phyloP scores from a whole-genome alignment of 345 rosid genomes.

The Reutealis trisperma region DNA sequence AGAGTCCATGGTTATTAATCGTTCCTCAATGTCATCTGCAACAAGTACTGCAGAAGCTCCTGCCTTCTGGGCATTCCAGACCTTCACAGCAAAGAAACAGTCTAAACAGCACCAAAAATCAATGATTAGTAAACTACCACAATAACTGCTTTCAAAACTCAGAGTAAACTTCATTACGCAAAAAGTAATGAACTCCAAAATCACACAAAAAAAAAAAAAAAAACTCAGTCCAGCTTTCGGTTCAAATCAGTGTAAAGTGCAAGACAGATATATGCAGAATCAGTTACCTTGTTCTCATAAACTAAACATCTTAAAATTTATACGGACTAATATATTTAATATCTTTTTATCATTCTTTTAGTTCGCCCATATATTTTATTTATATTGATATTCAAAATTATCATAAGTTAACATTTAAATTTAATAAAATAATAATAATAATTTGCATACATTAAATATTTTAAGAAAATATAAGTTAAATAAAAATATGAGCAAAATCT shows the following conservation, averaged over 20 bases:
- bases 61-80: conserved; percentile 94
- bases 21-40: conserved; percentile 77
- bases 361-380: too few relatives aligned
- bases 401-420: too few relatives aligned
- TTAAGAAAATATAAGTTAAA: too few relatives aligned
- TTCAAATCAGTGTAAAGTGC: not conserved
- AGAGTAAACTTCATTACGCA: not conserved
- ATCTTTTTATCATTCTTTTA: too few relatives aligned
- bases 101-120: conserved; percentile 47
- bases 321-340: too few relatives aligned
- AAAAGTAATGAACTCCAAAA: not conserved
- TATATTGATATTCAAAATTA: too few relatives aligned
- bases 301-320: too few relatives aligned
- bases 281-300: not conserved
- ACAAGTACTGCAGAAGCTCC: conserved; percentile 98
- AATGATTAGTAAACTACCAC: not conserved
- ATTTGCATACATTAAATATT: too few relatives aligned
- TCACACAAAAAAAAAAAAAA: not conserved
- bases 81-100: conserved; percentile 94
- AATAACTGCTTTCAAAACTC: not conserved
- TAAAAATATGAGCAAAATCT: too few relatives aligned
- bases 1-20: conserved; percentile 91
- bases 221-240: not conserved
- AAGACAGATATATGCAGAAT: not conserved
- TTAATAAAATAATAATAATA: too few relatives aligned